Percentiles rank a stretch among this genome's conserved stretches.
Conservation (phyloP, 140 eudicot species). For the Anethum foeniculum region DNA sequence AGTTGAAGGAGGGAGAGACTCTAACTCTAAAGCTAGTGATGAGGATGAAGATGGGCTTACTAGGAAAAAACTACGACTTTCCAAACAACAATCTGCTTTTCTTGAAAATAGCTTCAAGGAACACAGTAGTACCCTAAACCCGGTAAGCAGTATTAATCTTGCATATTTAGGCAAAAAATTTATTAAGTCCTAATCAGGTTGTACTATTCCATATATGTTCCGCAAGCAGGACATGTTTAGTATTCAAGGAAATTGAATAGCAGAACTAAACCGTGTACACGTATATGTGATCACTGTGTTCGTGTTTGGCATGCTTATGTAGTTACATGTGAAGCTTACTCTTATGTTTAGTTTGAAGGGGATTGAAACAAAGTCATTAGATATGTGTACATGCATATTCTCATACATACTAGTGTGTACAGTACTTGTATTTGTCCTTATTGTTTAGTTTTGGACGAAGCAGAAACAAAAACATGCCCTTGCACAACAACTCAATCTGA, state of each 20-base stretch:
- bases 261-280: too few species aligned
- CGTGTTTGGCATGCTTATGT: not conserved
- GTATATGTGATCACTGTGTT: not conserved
- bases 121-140: slow-evolving; percentile 68
- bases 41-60: slow-evolving; percentile 62
- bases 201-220: too few species aligned
- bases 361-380: not conserved
- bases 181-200: too few species aligned
- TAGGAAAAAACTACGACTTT: slow-evolving; percentile 61
- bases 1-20: slow-evolving; percentile 43
- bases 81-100: slow-evolving; percentile 93
- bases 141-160: slow-evolving; percentile 36
- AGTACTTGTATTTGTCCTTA: not conserved
- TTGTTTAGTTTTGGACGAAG: slow-evolving; percentile 5
- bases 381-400: too few species aligned
- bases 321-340: too few species aligned
- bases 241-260: too few species aligned
- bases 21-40: slow-evolving; percentile 53
- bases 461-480: slow-evolving; percentile 85
- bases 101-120: slow-evolving; percentile 86
- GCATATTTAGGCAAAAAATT: too few species aligned
- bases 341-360: not conserved
- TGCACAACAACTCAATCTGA: slow-evolving; percentile 65
- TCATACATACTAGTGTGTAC: not conserved
- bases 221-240: too few species aligned